Base-by-base conservation (phyloP, 225 moss, liverwort and hornwort genomes). In the Asterella californica region DNA sequence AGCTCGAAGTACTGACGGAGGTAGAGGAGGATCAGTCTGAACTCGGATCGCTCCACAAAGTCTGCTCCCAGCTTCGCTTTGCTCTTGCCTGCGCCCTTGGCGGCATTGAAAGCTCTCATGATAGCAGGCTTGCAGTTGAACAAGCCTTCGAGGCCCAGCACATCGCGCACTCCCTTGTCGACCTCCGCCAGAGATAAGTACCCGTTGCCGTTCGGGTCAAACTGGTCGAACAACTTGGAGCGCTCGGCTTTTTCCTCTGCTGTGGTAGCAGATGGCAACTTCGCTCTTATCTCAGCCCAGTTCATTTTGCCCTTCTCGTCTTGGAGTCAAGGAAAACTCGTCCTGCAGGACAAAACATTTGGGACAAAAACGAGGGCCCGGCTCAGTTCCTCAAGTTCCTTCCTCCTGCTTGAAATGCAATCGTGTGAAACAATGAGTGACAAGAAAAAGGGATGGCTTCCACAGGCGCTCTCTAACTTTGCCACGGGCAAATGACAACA, bases 1-100 rank as follows among this genome's bases (percentile, higher is more conserved):
- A 84, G 77, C 72, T 84, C 84, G 42, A 76, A 84, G 80, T 84
- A 84, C 71, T 80, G 68, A 24, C 80, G 70, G 10, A 84, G 84
- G 65, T 84, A 80, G 38, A 84, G 61, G 34, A 84, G 80, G 38
- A 84, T 25, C 18, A 84, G 52, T 29, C 84, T 76, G 80, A 84
- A 84, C 72, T 84, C 84, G n/a, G 76, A 61, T 4, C 80, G 84
- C 72, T 72, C 80, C 27, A 84, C 84, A 18, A 63, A 80, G 77
- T 84, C 84, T 25, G 49, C 76, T 45, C 76, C 84, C 37, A 77
- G 24, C 72, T 80, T 80, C 14, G 84, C 38, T 27, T 77, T 84
- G 77, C 72, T 71, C 72, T 80, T 84, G 37, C 64, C 80, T 30
- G 19, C 84, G 46, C 32, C 30, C 80, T 84, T 84, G 62, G 84